phyloP scores from a whole-genome alignment of 108 stramenopile genomes.

The Fistulifera solaris region DNA sequence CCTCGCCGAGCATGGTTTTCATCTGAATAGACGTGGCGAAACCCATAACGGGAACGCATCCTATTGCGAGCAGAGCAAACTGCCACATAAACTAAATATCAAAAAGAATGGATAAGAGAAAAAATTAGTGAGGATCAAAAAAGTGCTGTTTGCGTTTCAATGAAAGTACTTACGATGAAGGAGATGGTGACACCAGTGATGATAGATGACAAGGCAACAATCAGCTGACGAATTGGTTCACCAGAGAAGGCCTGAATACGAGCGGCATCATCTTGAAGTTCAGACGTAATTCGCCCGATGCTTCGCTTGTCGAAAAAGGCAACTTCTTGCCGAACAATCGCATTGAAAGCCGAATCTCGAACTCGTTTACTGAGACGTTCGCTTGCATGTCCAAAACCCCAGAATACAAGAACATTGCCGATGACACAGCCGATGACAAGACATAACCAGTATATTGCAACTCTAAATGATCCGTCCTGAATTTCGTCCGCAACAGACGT shows the following conservation, averaged over 20 bases:
- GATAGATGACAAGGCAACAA: constrained; percentile 47
- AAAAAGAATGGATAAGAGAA: too few relatives aligned
- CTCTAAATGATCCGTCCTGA: constrained; percentile 28
- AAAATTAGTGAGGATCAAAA: too few relatives aligned
- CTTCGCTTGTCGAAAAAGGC: constrained; percentile 61
- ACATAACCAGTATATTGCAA: constrained; percentile 33
- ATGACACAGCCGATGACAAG: constrained; percentile 34
- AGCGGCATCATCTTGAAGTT: constrained; percentile 76
- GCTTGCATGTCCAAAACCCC: constrained; percentile 60
- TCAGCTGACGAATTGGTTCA: constrained; percentile 51
- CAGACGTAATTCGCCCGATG: constrained; percentile 65
- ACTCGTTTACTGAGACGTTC: constrained; percentile 66
- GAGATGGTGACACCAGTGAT: constrained; percentile 48
- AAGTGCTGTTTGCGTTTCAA: too few relatives aligned
- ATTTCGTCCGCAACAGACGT: constrained; percentile 38
- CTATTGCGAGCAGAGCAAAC: constrained; percentile 66
- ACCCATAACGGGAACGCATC: constrained; percentile 62
- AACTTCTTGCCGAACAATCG: constrained; percentile 64
- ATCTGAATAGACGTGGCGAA: constrained; percentile 67
- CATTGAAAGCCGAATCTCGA: constrained; percentile 42
- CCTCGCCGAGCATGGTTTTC: constrained; percentile 47
- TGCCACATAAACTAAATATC: constrained; percentile 54
- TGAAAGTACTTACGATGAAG: constrained; percentile 30
- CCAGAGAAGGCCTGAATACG: constrained; percentile 58
- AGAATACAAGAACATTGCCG: constrained; percentile 49